Percentiles rank a stretch among this genome's conserved stretches.
Evolutionary conservation across 2,329 filamentous ascomycete genomes (phyloP).

Genomic region (Colletotrichum somersetense): DNA sequence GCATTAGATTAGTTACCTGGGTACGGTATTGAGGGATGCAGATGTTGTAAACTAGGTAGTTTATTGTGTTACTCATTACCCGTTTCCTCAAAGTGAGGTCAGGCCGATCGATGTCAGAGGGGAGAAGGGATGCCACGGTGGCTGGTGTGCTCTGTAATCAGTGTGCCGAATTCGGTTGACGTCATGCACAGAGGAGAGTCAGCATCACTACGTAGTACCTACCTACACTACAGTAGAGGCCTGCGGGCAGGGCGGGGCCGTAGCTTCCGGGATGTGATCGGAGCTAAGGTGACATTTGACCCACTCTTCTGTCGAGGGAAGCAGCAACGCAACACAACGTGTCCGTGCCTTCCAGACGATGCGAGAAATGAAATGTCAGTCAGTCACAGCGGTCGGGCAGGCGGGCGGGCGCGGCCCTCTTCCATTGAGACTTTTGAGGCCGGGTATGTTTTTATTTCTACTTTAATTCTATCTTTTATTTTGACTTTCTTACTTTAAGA

Average conservation of each 20-base stretch:
- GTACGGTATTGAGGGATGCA: not conserved
- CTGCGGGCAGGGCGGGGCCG: slow-evolving; percentile 16
- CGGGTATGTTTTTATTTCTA: not conserved
- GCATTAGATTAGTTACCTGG: no score
- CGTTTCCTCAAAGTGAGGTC: not conserved
- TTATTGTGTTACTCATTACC: not conserved
- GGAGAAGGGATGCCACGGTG: slow-evolving; percentile 6
- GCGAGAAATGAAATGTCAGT: slow-evolving; percentile 19
- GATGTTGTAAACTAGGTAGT: no score
- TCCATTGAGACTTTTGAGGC: no score
- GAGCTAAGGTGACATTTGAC: not conserved
- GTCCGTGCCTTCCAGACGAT: slow-evolving; percentile 32
- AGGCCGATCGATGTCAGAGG: not conserved
- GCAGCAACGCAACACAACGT: slow-evolving; percentile 9
- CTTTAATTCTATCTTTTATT: not conserved
- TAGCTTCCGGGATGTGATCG: slow-evolving; percentile 17
- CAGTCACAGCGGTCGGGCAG: not conserved
- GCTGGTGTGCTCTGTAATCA: not conserved
- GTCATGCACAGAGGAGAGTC: slow-evolving; percentile 11
- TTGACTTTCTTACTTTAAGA: not conserved
- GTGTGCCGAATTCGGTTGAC: slow-evolving; percentile 6
- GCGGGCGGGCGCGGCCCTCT: no score
- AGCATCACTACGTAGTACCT: no score
- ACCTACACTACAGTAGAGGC: no score
- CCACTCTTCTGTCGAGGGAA: not conserved